Evolutionary conservation across 1,139 yeast species (phyloP).

Genomic region (Arxiozyma slooffiae): DNA sequence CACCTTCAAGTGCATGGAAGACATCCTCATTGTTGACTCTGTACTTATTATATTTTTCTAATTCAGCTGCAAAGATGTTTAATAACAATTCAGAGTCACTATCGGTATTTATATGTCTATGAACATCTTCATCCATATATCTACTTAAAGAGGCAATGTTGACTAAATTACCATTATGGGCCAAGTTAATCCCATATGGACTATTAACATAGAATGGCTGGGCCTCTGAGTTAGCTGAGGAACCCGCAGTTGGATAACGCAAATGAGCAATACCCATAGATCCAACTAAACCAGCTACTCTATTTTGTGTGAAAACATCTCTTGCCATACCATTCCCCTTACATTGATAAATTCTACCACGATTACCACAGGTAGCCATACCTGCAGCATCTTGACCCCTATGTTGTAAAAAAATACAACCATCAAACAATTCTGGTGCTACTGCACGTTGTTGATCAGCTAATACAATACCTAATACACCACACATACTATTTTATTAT

Average conservation of each 20-base stretch:
- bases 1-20: conserved; percentile 75
- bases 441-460: conserved; percentile 67
- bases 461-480: conserved; percentile 77
- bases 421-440: conserved; percentile 86
- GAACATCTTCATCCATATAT: conserved; percentile 85
- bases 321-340: conserved; percentile 99
- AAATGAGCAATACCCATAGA: conserved; percentile 93
- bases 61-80: conserved; percentile 83
- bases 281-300: conserved; percentile 76
- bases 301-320: conserved; percentile 81
- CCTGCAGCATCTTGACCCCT: conserved; percentile 99
- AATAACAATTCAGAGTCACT: conserved; percentile 86
- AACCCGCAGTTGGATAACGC: conserved; percentile 98
- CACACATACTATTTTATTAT: conserved; percentile 56
- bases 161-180: conserved; percentile 92
- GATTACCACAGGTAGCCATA: conserved; percentile 86
- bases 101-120: conserved; percentile 94
- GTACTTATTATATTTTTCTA: conserved; percentile 83
- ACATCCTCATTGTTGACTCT: conserved; percentile 88
- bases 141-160: conserved; percentile 69
- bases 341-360: conserved; percentile 92
- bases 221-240: conserved; percentile 92
- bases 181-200: conserved; percentile 83
- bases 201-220: conserved; percentile 97
- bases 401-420: conserved; percentile 87